Conservation (phyloP, 140 eudicot genomes). For the Flaveria floridana region DNA sequence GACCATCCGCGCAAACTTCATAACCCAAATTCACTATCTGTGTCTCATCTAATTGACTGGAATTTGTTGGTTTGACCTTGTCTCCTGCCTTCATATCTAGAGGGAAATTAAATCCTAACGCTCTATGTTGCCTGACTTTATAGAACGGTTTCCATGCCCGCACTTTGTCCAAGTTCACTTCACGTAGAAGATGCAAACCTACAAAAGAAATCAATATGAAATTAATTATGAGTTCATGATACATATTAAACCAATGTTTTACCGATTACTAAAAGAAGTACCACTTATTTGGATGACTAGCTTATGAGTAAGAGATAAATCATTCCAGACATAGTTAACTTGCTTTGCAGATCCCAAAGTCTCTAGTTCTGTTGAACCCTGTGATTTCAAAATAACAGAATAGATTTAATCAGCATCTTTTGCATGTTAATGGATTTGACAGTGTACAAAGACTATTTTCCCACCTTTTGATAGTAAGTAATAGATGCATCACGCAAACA, state of each 20-base stretch:
- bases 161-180: conserved; percentile 89
- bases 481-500: conserved; percentile 59
- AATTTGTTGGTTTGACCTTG: conserved; percentile 35
- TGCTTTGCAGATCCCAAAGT: conserved; percentile 59
- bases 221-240: background rate
- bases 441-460: background rate
- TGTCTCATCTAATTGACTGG: conserved; percentile 38
- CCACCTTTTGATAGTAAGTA: conserved; percentile 87
- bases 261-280: conserved; percentile 27
- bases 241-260: background rate
- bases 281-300: conserved; percentile 84
- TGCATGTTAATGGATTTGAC: background rate
- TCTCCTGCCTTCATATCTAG: conserved; percentile 45
- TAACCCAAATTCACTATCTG: conserved; percentile 65
- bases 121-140: conserved; percentile 58
- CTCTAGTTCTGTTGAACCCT: conserved; percentile 81
- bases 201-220: conserved; percentile 19
- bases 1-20: conserved; percentile 86
- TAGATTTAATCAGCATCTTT: conserved; percentile 14
- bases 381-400: conserved; percentile 26
- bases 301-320: conserved; percentile 82
- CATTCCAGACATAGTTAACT: conserved; percentile 91
- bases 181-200: conserved; percentile 74
- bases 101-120: conserved; percentile 58
- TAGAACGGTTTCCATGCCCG: conserved; percentile 88